These are phyloP conservation scores for Helotiales sp. DNA, from an alignment of 2,329 filamentous ascomycete species.

Conservation along the genomic window DNA sequence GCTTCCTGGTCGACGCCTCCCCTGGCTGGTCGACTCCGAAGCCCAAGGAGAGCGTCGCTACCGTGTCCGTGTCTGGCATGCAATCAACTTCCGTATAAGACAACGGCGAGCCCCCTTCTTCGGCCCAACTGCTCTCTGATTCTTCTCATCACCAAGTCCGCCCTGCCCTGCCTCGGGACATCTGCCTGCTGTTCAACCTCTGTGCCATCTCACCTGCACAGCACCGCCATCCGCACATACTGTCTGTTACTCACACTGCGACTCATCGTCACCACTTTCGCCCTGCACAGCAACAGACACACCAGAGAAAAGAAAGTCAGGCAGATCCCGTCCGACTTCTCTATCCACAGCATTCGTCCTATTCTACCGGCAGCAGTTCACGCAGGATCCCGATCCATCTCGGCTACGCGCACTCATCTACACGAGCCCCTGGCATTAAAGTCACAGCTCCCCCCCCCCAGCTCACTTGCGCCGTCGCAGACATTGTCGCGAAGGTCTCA, in stretches of 20 bases:
- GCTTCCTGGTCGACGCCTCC: neutral
- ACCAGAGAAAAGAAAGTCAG: neutral
- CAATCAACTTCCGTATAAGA: slow-evolving; percentile 34
- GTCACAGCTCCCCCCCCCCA: slow-evolving; percentile 27
- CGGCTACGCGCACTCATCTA: slow-evolving; percentile 24
- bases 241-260: slow-evolving; percentile 7
- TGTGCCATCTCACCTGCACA: neutral
- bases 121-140: neutral
- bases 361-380: slow-evolving; percentile 21
- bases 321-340: neutral
- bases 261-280: neutral
- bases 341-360: slow-evolving; percentile 6
- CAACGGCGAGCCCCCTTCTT: slow-evolving; percentile 28
- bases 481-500: slow-evolving; percentile 31
- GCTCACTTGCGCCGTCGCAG: slow-evolving; percentile 30
- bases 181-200: neutral
- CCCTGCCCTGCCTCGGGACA: neutral
- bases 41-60: slow-evolving; percentile 27
- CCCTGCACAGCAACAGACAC: neutral
- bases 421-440: slow-evolving; percentile 23
- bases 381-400: slow-evolving; percentile 25
- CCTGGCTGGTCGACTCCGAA: neutral
- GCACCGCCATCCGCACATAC: slow-evolving; percentile 3
- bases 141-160: neutral
- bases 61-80: slow-evolving; percentile 31